Base-by-base conservation (phyloP, 305 asterid species). In the Fraxinus ornus region DNA sequence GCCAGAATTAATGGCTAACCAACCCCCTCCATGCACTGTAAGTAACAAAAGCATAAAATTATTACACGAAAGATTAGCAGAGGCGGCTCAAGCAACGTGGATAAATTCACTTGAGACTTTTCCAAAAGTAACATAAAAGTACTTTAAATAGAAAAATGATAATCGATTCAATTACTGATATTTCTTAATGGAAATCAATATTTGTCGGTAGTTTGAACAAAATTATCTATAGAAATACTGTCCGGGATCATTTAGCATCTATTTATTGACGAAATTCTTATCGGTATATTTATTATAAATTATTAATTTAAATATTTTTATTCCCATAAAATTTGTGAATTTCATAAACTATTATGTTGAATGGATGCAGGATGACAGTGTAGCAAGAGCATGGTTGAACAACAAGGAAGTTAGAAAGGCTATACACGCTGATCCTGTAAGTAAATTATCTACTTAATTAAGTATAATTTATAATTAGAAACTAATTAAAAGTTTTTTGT, bases 371-470 rank as follows among this genome's bases (percentile, higher is more conserved):
- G 83, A 87, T 66, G 95, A 89, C 68, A 89, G 78, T n/a, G 74
- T 84, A 41, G 95, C 94, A 60, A 90, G 86, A 2, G 74, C 12
- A 82, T 91, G 93, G 93, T 86, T 91, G 84, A 91, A 91, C 76
- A 68, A 86, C 39, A 72, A 81, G 66, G 88, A 84, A 17, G 95
- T 91, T 47, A 84, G 92, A 76, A 72, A 87, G 75, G 92, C 91
- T 47, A 83, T 90, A 41, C 92, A 91, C 83, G 93, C 91, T 86
- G 62, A 83, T 70, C 88, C 86, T 85, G 95, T 90, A 83, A 70
- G 9, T 15, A 26, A 32, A 32, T 12, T 70, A 52, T 32, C 13
- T 52, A 52, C 62, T 4, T 17, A 52, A 52, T 17, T 52, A 52
- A 52, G 8, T 52, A 52, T 52, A 52, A 68, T 22, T 36, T 52